These are phyloP conservation scores for Candida ulmi DNA, from an alignment of 805 yeast genomes.

Conservation along the genomic window DNA sequence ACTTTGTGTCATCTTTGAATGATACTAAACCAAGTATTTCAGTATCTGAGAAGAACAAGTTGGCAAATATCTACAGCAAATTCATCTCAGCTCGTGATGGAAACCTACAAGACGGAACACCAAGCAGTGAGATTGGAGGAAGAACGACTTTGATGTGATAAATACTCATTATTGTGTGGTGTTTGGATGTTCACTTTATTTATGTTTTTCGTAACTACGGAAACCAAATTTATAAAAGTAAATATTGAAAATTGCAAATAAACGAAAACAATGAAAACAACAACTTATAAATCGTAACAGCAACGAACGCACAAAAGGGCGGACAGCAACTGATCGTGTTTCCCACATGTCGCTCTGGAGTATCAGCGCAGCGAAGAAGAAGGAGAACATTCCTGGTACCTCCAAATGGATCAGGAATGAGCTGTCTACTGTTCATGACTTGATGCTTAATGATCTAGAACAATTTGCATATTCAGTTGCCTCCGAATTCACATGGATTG, in stretches of 20 bases:
- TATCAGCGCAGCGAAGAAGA: slow-evolving; percentile 22
- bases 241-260: background rate
- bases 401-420: slow-evolving; percentile 47
- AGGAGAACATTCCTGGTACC: slow-evolving; percentile 39
- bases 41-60: slow-evolving; percentile 55
- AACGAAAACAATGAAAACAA: slow-evolving; percentile 5
- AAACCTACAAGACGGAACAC: slow-evolving; percentile 79
- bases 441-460: slow-evolving; percentile 32
- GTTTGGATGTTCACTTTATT: background rate
- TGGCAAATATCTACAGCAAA: slow-evolving; percentile 58
- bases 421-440: slow-evolving; percentile 31
- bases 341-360: slow-evolving; percentile 24
- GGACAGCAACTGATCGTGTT: too few relatives aligned
- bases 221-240: too few relatives aligned
- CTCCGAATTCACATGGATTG: slow-evolving; percentile 34
- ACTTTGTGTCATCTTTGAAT: slow-evolving; percentile 54
- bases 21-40: slow-evolving; percentile 94
- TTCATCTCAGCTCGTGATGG: slow-evolving; percentile 80
- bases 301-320: slow-evolving; percentile 2
- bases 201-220: background rate
- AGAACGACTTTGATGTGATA: slow-evolving; percentile 72
- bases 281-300: too few relatives aligned
- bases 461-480: slow-evolving; percentile 34
- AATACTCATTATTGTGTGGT: background rate
- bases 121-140: slow-evolving; percentile 79